Evolutionary conservation across 2,329 filamentous ascomycete genomes (phyloP), one percentile per base, ranked within the genome.

Genomic region (Camillea tinctor): DNA sequence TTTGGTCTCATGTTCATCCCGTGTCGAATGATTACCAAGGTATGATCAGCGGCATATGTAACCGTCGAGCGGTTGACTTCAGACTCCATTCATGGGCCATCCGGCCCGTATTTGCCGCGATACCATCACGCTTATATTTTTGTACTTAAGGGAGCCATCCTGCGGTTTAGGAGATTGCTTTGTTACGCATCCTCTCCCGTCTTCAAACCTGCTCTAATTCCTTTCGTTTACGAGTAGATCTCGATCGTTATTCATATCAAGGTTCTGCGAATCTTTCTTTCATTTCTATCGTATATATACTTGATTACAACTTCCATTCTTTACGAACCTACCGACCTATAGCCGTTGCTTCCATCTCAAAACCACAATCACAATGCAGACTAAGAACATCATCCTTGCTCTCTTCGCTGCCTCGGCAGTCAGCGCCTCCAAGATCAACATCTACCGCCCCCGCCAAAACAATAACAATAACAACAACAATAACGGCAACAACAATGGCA

Each of bases 261-360:
- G 63, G 60, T 65, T 68, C 68, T 58, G 62, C 54, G 63, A 67
- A 64, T 62, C 64, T n/a, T 60, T 15, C 36, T 6, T 64, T 63
- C 21, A 50, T 36, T 63, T 66, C 58, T 58, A 54, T 56, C 57
- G 44, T 65, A 60, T 49, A 63, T 62, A 63, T n/a, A n/a, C n/a
- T n/a, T n/a, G n/a, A 9, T 54, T 55, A 23, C 9, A n/a, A 54
- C n/a, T n/a, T 55, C 8, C 52, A 48, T 55, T 48, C n/a, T 40
- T 44, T 49, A 22, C 26, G 19, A 49, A 22, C n/a, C 17, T 26
- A 36, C 21, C n/a, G n/a, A n/a, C n/a, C n/a, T n/a, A n/a, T n/a
- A n/a, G n/a, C n/a, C n/a, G n/a, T n/a, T n/a, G n/a, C n/a, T n/a
- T n/a, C 40, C 15, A 40, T 50, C 30, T 21, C 22, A 2, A 22